These are phyloP conservation scores for Mortierella hygrophila DNA, from an alignment of 192 early-diverging fungal genomes.

Conservation along the genomic window DNA sequence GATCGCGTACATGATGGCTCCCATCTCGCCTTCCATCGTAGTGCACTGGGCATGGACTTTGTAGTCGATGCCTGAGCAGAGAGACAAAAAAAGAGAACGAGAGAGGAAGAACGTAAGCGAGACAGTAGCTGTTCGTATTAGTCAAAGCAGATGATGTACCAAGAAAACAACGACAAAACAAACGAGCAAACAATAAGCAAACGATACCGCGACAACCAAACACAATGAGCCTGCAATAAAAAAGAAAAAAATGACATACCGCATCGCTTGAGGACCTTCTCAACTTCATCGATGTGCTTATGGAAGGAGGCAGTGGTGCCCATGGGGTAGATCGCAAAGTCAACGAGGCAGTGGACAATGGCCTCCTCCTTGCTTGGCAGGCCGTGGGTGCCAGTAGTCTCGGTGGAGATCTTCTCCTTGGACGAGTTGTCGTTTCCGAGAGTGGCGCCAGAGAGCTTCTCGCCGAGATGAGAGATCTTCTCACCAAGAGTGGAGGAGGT, in stretches of 20 bases:
- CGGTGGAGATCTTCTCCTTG: neutral
- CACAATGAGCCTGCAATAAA: neutral
- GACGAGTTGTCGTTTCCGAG: neutral
- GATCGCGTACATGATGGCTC: slow-evolving; percentile 20
- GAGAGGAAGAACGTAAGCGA: neutral
- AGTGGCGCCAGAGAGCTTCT: neutral
- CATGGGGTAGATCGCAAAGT: slow-evolving; percentile 33
- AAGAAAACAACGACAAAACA: neutral
- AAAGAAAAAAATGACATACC: neutral
- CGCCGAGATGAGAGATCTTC: neutral
- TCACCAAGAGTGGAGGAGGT: neutral
- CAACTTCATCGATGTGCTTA: slow-evolving; percentile 15
- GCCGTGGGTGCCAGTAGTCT: neutral
- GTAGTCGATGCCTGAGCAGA: slow-evolving; percentile 7
- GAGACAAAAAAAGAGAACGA: neutral
- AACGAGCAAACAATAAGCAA: neutral
- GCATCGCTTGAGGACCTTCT: slow-evolving; percentile 18
- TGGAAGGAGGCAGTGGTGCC: slow-evolving; percentile 10
- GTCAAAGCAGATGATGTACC: neutral
- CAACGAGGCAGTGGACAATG: neutral
- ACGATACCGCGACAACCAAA: too few species aligned
- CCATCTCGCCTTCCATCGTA: slow-evolving; percentile 18
- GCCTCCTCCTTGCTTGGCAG: neutral
- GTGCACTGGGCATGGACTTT: slow-evolving; percentile 15
- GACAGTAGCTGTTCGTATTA: neutral